Conservation (phyloP, 306 rosid species). For the Notholithocarpus densiflorus region DNA sequence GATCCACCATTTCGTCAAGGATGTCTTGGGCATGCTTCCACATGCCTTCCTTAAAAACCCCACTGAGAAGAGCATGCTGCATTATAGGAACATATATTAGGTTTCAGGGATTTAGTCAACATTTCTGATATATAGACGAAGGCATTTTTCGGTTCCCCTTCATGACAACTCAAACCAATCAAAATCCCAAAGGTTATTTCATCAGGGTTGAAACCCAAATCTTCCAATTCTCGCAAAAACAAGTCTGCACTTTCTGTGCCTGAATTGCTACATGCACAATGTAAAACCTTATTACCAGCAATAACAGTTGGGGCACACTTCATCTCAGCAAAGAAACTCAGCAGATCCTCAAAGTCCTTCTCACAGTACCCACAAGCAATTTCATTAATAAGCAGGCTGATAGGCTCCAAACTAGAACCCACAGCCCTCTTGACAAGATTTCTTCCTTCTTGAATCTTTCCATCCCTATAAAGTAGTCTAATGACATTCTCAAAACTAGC, state of each 20-base stretch:
- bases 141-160: conserved; percentile 52
- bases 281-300: too few species aligned
- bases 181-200: conserved; percentile 79
- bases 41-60: conserved; percentile 59
- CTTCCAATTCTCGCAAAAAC: conserved; percentile 51
- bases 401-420: conserved; percentile 37
- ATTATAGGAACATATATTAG: conserved; percentile 56
- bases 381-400: conserved; percentile 49
- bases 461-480: conserved; percentile 55
- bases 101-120: conserved; percentile 41
- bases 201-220: conserved; percentile 55
- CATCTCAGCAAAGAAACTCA: conserved; percentile 68
- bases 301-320: conserved; percentile 46
- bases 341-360: conserved; percentile 66
- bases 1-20: conserved; percentile 74
- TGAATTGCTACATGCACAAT: conserved; percentile 44
- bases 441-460: conserved; percentile 71
- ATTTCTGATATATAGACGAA: conserved; percentile 54
- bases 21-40: conserved; percentile 47
- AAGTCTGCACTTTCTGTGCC: conserved; percentile 50
- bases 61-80: conserved; percentile 71
- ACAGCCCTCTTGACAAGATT: conserved; percentile 59
- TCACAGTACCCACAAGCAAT: conserved; percentile 74
- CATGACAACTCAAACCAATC: conserved; percentile 74
- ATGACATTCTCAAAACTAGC: conserved; percentile 50